A percentile compares a stretch with the other conserved stretches of the same genome.
phyloP scores from a whole-genome alignment of 1,284 basidiomycete species.

The Ustilago trichophora region DNA sequence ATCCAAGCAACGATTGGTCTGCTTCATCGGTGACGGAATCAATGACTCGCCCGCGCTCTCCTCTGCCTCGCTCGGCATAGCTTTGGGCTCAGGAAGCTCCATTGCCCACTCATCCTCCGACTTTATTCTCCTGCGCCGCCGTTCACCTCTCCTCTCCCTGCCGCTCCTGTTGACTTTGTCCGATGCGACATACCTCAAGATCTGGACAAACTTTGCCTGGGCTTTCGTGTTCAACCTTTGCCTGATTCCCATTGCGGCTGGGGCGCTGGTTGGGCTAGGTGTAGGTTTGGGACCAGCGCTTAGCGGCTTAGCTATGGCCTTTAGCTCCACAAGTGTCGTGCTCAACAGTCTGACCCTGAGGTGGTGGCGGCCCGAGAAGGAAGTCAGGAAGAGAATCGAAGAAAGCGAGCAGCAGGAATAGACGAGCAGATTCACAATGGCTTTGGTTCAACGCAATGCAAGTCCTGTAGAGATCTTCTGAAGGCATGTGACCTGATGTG shows the following conservation, averaged over 20 bases:
- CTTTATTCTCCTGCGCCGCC: conserved; percentile 46
- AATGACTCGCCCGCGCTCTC: conserved; percentile 58
- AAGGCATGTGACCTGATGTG: too few relatives aligned
- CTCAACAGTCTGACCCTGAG: conserved; percentile 37
- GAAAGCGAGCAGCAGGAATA: background rate
- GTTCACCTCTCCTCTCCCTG: conserved; percentile 30
- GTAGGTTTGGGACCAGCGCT: conserved; percentile 28
- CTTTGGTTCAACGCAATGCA: too few relatives aligned
- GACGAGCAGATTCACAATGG: too few relatives aligned
- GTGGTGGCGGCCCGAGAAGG: conserved; percentile 24
- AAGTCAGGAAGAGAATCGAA: conserved; percentile 11
- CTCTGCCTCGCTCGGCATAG: conserved; percentile 36
- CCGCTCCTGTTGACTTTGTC: conserved; percentile 21
- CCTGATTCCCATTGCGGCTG: conserved; percentile 41
- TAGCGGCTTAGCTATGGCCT: conserved; percentile 49
- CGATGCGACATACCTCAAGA: conserved; percentile 27
- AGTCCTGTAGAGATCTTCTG: too few relatives aligned
- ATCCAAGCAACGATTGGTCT: conserved; percentile 11
- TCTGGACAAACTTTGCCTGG: conserved; percentile 44
- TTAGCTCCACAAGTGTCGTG: conserved; percentile 37
- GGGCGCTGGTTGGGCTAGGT: conserved; percentile 13
- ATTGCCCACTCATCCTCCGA: conserved; percentile 45
- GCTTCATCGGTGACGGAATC: conserved; percentile 59
- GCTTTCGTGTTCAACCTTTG: conserved; percentile 42
- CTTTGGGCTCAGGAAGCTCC: conserved; percentile 41